Evolutionary conservation across 305 asterid species (phyloP), one percentile per base, ranked within the genome.

Genomic region (Striga hermonthica): DNA sequence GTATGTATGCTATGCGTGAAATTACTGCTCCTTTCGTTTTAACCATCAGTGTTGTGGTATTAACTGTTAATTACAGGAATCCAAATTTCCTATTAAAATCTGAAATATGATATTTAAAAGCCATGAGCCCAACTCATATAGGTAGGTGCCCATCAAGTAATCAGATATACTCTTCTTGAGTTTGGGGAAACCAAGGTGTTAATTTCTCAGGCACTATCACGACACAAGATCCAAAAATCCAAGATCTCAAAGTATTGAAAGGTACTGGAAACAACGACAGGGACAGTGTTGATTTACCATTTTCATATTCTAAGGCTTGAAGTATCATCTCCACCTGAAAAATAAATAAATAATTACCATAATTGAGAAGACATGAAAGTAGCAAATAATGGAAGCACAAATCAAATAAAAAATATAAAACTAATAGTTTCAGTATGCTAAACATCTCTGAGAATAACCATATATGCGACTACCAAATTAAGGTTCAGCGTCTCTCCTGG

Each of bases 251-350:
- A 56, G 40, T 43, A 13, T 8, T 39, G 16, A 56, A 43, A 43
- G 69, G 64, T 74, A 72, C 41, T 68, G 52, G 59, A 62, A 55
- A 64, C 6, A 58, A 48, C 31, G 31, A 22, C 39, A 70, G 49
- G 61, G 45, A 44, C 64, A 43, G 41, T 44, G 68, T 9, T 40
- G 44, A 60, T 69, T 78, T 81, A 89, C 98, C 98, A 37, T 76
- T 87, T 81, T 91, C 98, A 75, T 91, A 91, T 69, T 91, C 98
- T 72, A 84, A 77, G 62, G 97, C 97, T 75, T 91, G 98, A 79
- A 91, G 97, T 79, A 91, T 91, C 97, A 91, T 91, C 86, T 91
- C 98, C 72, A 87, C 93, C 98, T 91, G 81, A 67, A 70, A 22
- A 78, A 71, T 16, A 40, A 65, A 61, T 41, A 72, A 58, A 9